Conservation (phyloP, 192 early-diverging fungal species). For the Phycomyces blakesleeanus region DNA sequence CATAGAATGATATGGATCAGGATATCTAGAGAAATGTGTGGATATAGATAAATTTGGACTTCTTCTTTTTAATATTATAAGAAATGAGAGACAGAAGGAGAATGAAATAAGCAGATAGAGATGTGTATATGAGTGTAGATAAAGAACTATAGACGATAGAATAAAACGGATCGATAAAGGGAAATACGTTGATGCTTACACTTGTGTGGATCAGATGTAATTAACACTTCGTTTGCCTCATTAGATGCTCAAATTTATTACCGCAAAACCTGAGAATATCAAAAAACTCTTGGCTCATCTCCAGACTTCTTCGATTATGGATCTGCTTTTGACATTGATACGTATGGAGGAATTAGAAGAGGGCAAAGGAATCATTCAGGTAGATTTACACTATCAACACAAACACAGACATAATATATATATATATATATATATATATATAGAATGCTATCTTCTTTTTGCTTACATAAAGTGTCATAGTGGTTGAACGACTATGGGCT, state of each 20-base stretch:
- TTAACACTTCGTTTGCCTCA: not conserved
- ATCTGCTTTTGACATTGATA: slow-evolving; percentile 89
- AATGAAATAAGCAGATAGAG: no score
- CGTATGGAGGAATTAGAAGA: slow-evolving; percentile 88
- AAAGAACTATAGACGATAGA: no score
- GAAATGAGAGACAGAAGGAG: no score
- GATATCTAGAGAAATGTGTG: no score
- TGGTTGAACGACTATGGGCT: slow-evolving; percentile 86
- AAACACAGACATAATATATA: not conserved
- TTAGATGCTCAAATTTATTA: slow-evolving; percentile 84
- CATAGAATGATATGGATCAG: no score
- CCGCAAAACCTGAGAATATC: slow-evolving; percentile 71
- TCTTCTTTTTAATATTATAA: no score
- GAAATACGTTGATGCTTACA: no score
- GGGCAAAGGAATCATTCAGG: slow-evolving; percentile 81
- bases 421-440: no score
- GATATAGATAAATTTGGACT: no score
- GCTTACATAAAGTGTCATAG: slow-evolving; percentile 40
- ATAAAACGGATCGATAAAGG: no score
- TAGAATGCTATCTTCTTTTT: no score
- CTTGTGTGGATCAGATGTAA: not conserved
- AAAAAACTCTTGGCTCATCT: slow-evolving; percentile 79
- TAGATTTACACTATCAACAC: slow-evolving; percentile 16
- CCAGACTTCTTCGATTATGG: slow-evolving; percentile 82
- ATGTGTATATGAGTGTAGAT: no score